A percentile compares a stretch with the other conserved stretches of the same genome.
phyloP scores from a whole-genome alignment of 2,329 filamentous ascomycete genomes.

The Diaporthe capsici region DNA sequence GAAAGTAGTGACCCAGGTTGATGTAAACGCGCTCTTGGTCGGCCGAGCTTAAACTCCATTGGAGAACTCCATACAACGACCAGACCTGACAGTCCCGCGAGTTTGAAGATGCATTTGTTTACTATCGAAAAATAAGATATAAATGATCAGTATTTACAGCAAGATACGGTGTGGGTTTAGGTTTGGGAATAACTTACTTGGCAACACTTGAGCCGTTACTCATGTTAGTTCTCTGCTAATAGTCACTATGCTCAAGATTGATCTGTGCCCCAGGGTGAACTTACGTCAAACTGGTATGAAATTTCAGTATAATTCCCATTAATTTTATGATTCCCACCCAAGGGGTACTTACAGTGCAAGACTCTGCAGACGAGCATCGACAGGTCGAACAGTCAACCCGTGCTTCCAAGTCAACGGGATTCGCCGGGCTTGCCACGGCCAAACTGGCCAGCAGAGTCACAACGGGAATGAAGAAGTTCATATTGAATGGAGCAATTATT shows the following conservation, averaged over 20 bases:
- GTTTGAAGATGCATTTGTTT: background rate
- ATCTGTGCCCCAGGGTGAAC: background rate
- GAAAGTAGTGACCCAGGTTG: background rate
- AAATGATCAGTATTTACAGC: background rate
- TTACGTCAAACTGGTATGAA: background rate
- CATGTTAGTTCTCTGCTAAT: background rate
- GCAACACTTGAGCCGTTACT: background rate
- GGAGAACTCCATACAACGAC: conserved; percentile 17
- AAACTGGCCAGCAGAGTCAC: conserved; percentile 38
- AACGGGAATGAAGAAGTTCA: conserved; percentile 40
- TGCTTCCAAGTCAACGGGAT: conserved; percentile 34
- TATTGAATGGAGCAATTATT: conserved; percentile 18
- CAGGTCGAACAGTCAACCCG: conserved; percentile 39
- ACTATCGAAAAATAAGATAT: background rate
- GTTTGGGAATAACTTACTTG: background rate
- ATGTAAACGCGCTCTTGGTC: background rate
- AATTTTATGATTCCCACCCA: background rate
- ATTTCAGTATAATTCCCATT: background rate
- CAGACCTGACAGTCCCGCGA: background rate
- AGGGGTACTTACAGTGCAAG: conserved; percentile 29
- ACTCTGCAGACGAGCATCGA: conserved; percentile 41
- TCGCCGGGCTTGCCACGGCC: conserved; percentile 37
- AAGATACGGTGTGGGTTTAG: background rate
- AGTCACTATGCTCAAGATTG: background rate
- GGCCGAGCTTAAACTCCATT: conserved; percentile 21